Base-by-base conservation (phyloP, 352 stramenopile genomes). In the Globisporangium viniferum region DNA sequence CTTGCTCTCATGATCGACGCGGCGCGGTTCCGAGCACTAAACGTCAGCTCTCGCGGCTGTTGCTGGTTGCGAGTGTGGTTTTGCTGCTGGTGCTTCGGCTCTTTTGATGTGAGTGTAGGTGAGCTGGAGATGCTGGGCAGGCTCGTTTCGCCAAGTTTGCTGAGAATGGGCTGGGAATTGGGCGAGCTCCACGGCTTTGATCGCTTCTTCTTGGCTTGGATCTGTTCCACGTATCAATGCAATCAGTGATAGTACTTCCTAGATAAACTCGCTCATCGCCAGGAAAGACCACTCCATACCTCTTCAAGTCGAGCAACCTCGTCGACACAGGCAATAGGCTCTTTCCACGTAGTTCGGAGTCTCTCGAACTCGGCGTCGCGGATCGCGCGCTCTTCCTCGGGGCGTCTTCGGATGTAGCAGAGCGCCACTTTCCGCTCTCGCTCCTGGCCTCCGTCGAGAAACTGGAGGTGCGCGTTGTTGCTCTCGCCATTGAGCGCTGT, bases 371-470 rank as follows among this genome's bases (percentile, higher is more conserved):
- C 65, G 22, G 48, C 58, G 7, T 69, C 29, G 22, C 62, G 72
- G 35, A 35, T 53, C 14, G 70, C 68, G 39, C 75, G 68, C 12
- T 73, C 64, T 5, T 86, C 79, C n/a, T 73, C 59, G 15, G 44
- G 62, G n/a, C 61, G 72, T 35, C 75, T 29, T 12, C 82, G 75
- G 2, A 91, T 55, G 57, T 75, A 79, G 36, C 74, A 74, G 1
- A 82, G 53, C 6, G 65, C 59, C 12, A 91, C 79, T 27, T 75
- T 76, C 0, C 73, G 76, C 51, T 86, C 73, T 9, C 79, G 71
- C 54, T 91, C 82, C 8, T 63, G 70, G n/a, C 79, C 77, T 0
- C 82, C 73, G 8, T 87, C 77, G 0, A 86, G 61, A 55, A 81
- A 89, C 22, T 86, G 73, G 7, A 91, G 55, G n/a, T 85, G 66